Base-by-base conservation (phyloP, 1,284 basidiomycete species). In the Malassezia obtusa region DNA sequence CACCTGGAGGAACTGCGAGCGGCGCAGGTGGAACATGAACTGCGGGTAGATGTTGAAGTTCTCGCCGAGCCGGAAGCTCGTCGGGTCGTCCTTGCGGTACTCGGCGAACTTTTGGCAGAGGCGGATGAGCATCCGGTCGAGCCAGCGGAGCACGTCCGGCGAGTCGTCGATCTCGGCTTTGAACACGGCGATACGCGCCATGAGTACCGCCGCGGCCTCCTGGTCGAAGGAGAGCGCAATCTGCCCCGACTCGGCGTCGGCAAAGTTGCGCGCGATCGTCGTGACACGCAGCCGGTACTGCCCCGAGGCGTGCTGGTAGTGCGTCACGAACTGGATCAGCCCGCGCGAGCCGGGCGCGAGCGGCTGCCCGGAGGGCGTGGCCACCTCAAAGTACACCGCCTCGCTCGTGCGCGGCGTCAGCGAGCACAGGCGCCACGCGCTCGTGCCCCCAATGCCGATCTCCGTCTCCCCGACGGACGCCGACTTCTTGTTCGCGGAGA, bases 21-120 rank as follows among this genome's bases (percentile, higher is more conserved):
- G 79, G 54, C 94, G 82, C 58, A 99, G 77, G 77, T 99, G 94
- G 85, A 98, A 98, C 94, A 98, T 99, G 79, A 99, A 99, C 76
- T 99, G 94, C 30, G 94, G 94, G 76, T 99, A 99, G 70, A 99
- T 98, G 75, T 87, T 89, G 77, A 99, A 98, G 76, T 92, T 92
- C 69, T 95, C 90, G 57, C 83, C 80, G 62, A 98, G 79, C 61
- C 90, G 80, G 82, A 99, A 98, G 75, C 85, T 88, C 45, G 85
- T 83, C 4, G 92, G 88, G 72, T 98, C 94, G 77, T 98, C 94
- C 78, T 98, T 99, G 69, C 90, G 80, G 75, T 98, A 98, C 75
- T 96, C 91, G 52, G 94, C 94, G 73, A 98, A 98, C 80, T 98
- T 98, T 78, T 98, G 94, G 77, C 94, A 99, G 36, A 98, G 78